Percentiles rank a stretch among this genome's conserved stretches.
Evolutionary conservation across 805 yeast genomes (phyloP).

Genomic region (Candida easanensis): DNA sequence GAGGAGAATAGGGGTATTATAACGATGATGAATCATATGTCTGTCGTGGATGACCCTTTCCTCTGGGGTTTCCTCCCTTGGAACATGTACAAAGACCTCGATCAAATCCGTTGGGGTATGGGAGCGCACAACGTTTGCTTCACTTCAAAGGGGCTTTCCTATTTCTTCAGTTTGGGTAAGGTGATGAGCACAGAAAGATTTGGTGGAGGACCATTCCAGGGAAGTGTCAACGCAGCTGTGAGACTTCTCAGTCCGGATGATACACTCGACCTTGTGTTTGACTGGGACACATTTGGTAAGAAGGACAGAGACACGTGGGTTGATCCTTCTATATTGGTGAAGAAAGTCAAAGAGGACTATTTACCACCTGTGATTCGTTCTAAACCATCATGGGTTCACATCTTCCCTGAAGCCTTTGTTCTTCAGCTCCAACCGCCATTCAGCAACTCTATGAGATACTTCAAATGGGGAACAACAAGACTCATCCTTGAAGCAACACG

Average conservation of each 20-base stretch:
- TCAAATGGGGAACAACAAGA: slow-evolving; percentile 93
- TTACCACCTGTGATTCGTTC: slow-evolving; percentile 56
- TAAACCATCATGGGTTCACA: slow-evolving; percentile 85
- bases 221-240: slow-evolving; percentile 82
- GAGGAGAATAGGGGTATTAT: slow-evolving; percentile 70
- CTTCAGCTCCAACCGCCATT: slow-evolving; percentile 79
- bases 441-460: slow-evolving; percentile 85
- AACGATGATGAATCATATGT: slow-evolving; percentile 92
- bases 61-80: slow-evolving; percentile 85
- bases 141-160: slow-evolving; percentile 44
- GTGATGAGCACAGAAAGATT: slow-evolving; percentile 84
- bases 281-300: slow-evolving; percentile 15
- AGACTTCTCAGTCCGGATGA: slow-evolving; percentile 78
- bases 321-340: slow-evolving; percentile 9
- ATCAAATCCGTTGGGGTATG: slow-evolving; percentile 85
- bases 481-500: slow-evolving; percentile 76
- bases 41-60: slow-evolving; percentile 87
- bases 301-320: slow-evolving; percentile 16
- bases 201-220: slow-evolving; percentile 93
- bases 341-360: slow-evolving; percentile 30
- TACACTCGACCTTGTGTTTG: slow-evolving; percentile 43
- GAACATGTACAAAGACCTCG: slow-evolving; percentile 57
- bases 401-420: slow-evolving; percentile 94
- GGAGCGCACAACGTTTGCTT: slow-evolving; percentile 94
- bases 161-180: slow-evolving; percentile 83